Evolutionary conservation across 805 yeast genomes (phyloP).

Genomic region (Ogataea ramenticola): DNA sequence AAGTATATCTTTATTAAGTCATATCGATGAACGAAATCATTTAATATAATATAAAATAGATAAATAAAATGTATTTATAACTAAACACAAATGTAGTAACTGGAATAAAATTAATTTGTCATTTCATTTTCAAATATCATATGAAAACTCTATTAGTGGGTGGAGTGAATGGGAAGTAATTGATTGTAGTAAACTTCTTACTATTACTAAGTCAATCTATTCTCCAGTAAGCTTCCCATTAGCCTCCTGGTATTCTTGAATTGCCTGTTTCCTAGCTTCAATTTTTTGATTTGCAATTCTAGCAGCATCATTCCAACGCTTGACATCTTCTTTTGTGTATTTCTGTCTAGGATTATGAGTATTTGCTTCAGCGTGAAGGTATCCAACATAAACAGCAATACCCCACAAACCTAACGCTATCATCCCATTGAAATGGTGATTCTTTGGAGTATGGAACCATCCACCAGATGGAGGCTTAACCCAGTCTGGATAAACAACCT

Average conservation of each 20-base stretch:
- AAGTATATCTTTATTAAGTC: conserved; percentile 42
- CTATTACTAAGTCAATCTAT: no score
- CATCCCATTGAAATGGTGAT: conserved; percentile 37
- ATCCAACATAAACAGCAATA: conserved; percentile 25
- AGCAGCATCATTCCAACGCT: conserved; percentile 42
- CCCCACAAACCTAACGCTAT: conserved; percentile 33
- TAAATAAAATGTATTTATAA: conserved; percentile 5
- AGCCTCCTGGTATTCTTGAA: not conserved
- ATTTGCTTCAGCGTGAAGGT: conserved; percentile 30
- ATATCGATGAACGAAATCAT: not conserved
- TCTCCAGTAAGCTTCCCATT: no score
- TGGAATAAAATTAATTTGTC: not conserved
- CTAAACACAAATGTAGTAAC: not conserved
- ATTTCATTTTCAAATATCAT: no score
- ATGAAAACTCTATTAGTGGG: no score
- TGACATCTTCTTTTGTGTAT: conserved; percentile 31
- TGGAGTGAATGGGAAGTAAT: no score
- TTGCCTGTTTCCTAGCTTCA: not conserved
- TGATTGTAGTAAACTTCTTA: no score
- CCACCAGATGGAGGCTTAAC: conserved; percentile 44
- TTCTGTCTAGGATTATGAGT: conserved; percentile 29
- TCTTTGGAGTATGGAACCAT: conserved; percentile 47
- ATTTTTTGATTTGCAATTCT: conserved; percentile 7
- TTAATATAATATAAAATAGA: not conserved
- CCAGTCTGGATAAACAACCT: conserved; percentile 23